These are phyloP conservation scores for Vicia faba DNA, from an alignment of 306 rosid species.

Conservation along the genomic window DNA sequence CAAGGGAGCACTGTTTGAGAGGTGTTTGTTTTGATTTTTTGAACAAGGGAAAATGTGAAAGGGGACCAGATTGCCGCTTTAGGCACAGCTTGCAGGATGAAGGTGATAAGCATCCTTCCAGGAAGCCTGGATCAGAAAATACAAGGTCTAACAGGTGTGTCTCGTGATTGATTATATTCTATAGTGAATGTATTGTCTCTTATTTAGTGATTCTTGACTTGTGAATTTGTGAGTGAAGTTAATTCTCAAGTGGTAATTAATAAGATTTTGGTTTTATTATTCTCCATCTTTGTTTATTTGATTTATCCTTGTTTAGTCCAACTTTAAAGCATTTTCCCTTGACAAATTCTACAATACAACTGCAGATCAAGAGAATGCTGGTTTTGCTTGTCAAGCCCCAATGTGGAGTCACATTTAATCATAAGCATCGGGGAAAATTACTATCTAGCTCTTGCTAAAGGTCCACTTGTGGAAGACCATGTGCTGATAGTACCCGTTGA, in stretches of 20 bases:
- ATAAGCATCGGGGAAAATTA: conserved; percentile 76
- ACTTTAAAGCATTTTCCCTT: conserved; percentile 27
- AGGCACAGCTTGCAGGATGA: conserved; percentile 78
- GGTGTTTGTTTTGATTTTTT: conserved; percentile 94
- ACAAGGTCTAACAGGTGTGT: conserved; percentile 59
- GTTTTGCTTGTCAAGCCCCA: conserved; percentile 97
- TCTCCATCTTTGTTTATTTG: conserved; percentile 17
- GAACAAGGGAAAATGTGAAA: conserved; percentile 90
- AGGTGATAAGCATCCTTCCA: conserved; percentile 53
- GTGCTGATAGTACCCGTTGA: conserved; percentile 77
- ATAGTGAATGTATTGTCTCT: conserved; percentile 12
- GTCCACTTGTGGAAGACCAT: conserved; percentile 89
- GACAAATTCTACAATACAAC: conserved; percentile 41
- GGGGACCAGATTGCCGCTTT: conserved; percentile 84
- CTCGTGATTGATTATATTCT: conserved; percentile 26
- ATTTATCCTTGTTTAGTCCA: conserved; percentile 20
- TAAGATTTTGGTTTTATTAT: conserved; percentile 6
- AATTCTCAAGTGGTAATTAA: not conserved
- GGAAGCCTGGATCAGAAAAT: conserved; percentile 58
- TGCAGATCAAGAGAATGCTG: conserved; percentile 92
- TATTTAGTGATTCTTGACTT: conserved; percentile 23
- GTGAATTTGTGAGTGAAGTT: conserved; percentile 13
- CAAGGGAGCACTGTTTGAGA: conserved; percentile 73
- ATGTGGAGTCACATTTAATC: conserved; percentile 79
- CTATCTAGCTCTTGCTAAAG: conserved; percentile 94